A percentile compares a stretch with the other conserved stretches of the same genome.
phyloP scores from a whole-genome alignment of 768 basidiomycete genomes.

The Tulasnella sp. region DNA sequence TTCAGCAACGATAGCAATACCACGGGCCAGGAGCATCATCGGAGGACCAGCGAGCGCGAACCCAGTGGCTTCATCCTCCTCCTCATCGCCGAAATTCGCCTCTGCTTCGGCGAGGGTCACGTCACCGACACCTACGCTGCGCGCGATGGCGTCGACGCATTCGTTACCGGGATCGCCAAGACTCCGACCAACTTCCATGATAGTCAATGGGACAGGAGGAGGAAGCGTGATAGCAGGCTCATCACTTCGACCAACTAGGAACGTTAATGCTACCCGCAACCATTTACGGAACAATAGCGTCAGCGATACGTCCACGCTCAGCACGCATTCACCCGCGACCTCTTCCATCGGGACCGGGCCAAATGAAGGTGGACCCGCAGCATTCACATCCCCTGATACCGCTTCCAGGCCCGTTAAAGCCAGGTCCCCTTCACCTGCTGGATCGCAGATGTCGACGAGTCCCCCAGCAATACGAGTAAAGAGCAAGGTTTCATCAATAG shows the following conservation, averaged over 20 bases:
- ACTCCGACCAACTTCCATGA: neutral
- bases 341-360: neutral
- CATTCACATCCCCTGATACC: neutral
- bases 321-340: neutral
- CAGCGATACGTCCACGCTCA: neutral
- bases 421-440: neutral
- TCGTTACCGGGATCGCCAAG: neutral
- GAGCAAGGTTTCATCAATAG: conserved; percentile 16
- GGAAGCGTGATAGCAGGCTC: neutral
- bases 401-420: neutral
- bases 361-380: neutral
- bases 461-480: conserved; percentile 4
- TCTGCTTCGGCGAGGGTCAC: neutral
- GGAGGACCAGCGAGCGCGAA: neutral
- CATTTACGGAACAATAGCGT: conserved; percentile 1
- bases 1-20: neutral
- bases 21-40: neutral
- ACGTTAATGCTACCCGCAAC: neutral
- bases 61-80: neutral
- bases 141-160: neutral
- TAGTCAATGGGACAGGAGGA: neutral
- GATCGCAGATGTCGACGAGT: neutral
- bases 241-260: neutral
- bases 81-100: neutral
- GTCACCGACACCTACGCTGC: neutral